Evolutionary conservation across 2,329 filamentous ascomycete species (phyloP), one percentile per base, ranked within the genome.

Genomic region (Fusarium sp.): DNA sequence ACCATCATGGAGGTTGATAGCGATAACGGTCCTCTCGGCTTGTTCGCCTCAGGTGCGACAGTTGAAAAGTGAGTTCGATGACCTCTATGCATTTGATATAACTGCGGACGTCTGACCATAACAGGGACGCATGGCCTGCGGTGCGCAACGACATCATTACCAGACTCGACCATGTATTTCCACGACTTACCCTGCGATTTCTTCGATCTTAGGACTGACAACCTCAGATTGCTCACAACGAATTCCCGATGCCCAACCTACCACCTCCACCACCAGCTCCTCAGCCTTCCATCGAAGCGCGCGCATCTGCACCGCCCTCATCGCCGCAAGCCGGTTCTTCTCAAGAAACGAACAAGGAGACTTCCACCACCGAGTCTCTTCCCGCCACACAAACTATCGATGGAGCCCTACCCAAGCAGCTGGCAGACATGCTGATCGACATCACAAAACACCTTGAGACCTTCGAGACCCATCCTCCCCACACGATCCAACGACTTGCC

Each of bases 401-500:
- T n/a, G 82, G 82, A 40, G 79, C 82, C 19, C 83, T 94, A 15
- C 91, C 92, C 4, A 83, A 84, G 9, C 89, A 90, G 65, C 83
- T 95, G 49, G 80, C 84, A 58, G 83, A 85, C 54, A 87, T 93
- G 75, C 80, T 93, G 46, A 76, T 79, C 61, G 87, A 87, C 58
- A 90, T 93, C 68, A 84, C 80, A 39, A 78, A 79, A 7, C 89
- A 90, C 17, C 83, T 97, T 49, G 83, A 83, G 4, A 87, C 86
- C 69, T 99, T 99, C 79, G 76, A 87, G 22, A 82, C 83, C 5
- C 87, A 92, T 71, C 95, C 96, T 2, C 96, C 96, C 1, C 93
- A 98, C 77, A 98, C 96, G 5, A 87, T 97, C 65, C 96, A 99
- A 80, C 91, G 96, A 39, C 86, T 99, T 22, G 89, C 94, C 22